These are phyloP conservation scores for Exobasidium rhododendri DNA, from an alignment of 1,284 basidiomycete genomes.

Conservation along the genomic window DNA sequence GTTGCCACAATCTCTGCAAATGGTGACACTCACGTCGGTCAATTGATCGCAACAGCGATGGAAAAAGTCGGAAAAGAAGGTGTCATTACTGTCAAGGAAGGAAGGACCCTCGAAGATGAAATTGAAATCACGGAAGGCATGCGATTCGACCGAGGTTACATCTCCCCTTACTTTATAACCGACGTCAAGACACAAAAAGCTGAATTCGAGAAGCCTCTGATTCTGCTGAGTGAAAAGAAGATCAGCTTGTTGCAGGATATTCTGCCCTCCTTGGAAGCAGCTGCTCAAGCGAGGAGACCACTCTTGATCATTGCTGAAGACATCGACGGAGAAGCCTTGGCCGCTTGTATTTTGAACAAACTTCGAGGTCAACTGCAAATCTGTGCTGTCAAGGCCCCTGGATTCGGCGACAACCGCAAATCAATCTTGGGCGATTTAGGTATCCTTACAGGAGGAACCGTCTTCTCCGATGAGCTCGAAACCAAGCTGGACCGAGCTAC, in stretches of 20 bases:
- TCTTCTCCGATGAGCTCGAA: constrained; percentile 97
- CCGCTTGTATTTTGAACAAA: constrained; percentile 97
- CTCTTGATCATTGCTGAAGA: constrained; percentile 96
- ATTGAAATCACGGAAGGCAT: constrained; percentile 99
- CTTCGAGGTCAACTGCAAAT: constrained; percentile 93
- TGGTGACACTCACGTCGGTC: constrained; percentile 88
- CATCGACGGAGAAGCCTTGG: constrained; percentile 93
- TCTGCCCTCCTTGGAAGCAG: constrained; percentile 85
- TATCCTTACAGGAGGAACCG: constrained; percentile 93
- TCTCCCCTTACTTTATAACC: constrained; percentile 98
- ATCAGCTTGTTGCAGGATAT: constrained; percentile 93
- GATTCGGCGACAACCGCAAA: constrained; percentile 99
- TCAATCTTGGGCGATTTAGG: constrained; percentile 93
- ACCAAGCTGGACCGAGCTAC: constrained; percentile 93
- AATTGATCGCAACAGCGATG: constrained; percentile 98
- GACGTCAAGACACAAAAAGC: constrained; percentile 95
- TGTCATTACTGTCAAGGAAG: constrained; percentile 99
- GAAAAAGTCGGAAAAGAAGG: constrained; percentile 99
- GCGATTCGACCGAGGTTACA: constrained; percentile 98
- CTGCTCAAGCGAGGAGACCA: constrained; percentile 85
- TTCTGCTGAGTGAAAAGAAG: constrained; percentile 96
- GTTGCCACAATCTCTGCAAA: constrained; percentile 99
- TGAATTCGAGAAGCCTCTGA: constrained; percentile 93
- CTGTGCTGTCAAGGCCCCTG: constrained; percentile 90
- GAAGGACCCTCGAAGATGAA: constrained; percentile 91